Conservation (phyloP, 345 rosid species). For the Brassica rapa region DNA sequence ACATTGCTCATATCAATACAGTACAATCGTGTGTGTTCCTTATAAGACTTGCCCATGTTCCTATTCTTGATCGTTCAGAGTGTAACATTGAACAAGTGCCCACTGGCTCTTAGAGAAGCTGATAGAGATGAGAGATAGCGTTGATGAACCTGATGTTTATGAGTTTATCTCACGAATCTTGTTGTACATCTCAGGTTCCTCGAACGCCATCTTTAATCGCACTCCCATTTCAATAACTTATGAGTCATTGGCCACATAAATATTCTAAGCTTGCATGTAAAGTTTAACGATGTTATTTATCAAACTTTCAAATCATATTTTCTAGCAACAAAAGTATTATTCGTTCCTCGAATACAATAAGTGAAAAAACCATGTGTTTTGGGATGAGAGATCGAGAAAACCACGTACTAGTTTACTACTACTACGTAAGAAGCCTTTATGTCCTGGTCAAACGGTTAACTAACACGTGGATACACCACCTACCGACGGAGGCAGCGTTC, state of each 20-base stretch:
- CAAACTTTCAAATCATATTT: not conserved
- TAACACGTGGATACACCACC: not conserved
- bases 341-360: not conserved
- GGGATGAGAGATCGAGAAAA: too few relatives aligned
- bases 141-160: not conserved
- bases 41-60: not conserved
- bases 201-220: not conserved
- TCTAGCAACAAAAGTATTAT: not conserved
- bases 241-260: not conserved
- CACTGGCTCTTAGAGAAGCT: conserved; percentile 24
- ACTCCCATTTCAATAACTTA: not conserved
- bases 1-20: too few relatives aligned
- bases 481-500: conserved; percentile 8
- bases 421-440: too few relatives aligned
- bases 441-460: not conserved
- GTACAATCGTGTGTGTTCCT: not conserved
- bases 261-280: not conserved
- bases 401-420: too few relatives aligned
- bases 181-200: not conserved
- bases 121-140: conserved; percentile 12
- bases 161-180: not conserved
- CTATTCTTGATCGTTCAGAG: not conserved
- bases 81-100: not conserved
- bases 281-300: not conserved
- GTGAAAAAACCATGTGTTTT: not conserved